These are phyloP conservation scores for Puccinellia tenuiflora DNA, from an alignment of 176 grass and related monocot genomes.

Conservation along the genomic window DNA sequence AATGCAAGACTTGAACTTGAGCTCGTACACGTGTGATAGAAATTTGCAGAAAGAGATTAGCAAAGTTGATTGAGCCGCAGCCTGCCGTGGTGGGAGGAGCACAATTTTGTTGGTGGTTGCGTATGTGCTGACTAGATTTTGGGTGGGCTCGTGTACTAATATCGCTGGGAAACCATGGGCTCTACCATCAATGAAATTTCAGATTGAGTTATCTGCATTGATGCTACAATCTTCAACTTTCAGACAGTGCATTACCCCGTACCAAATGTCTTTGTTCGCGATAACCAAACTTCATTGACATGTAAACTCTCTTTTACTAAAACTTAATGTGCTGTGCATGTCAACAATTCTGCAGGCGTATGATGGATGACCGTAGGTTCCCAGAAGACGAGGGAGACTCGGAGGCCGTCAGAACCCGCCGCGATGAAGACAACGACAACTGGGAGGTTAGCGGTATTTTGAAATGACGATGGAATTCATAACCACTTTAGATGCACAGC, in stretches of 20 bases:
- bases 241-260: background rate
- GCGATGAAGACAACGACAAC: constrained; percentile 58
- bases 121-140: background rate
- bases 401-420: constrained; percentile 25
- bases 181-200: background rate
- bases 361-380: constrained; percentile 60
- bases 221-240: background rate
- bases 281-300: background rate
- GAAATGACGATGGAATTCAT: constrained; percentile 6
- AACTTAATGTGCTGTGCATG: background rate
- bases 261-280: background rate
- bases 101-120: background rate
- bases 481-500: background rate
- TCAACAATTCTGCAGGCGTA: constrained; percentile 23
- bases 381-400: constrained; percentile 27
- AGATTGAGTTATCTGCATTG: background rate
- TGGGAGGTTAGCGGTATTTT: constrained; percentile 52
- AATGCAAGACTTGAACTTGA: background rate
- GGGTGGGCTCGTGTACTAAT: background rate
- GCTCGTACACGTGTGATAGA: background rate
- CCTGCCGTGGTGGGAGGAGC: background rate
- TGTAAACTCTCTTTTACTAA: background rate
- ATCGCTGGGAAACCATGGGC: background rate
- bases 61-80: background rate
- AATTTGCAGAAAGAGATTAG: background rate